Base-by-base conservation (phyloP, 441 rosid genomes). In the Syzygium syzygioides region DNA sequence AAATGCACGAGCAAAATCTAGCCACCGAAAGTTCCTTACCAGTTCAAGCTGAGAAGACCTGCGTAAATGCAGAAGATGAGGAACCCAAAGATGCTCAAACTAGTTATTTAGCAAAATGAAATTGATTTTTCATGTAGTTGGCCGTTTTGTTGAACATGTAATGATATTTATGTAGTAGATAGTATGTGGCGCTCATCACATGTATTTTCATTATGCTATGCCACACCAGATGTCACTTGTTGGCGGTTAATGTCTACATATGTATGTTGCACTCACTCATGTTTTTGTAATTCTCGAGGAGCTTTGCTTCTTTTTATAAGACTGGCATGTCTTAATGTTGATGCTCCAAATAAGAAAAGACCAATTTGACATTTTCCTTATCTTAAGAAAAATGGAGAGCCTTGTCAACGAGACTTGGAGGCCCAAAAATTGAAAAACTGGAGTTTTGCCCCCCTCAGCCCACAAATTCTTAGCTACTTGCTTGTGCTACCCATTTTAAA, bases 1-100 rank as follows among this genome's bases (percentile, higher is more conserved):
- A 89, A 85, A 89, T 64, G 64, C 87, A 55, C 37, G 92, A 91
- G 60, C 79, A 88, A 76, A 57, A 80, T 52, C 45, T 62, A 56
- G 62, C 64, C 32, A 62, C n/a, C 4, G 41, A 86, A 45, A 83
- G 64, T 14, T 48, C 55, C 79, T 59, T 71, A 20, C 20, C 50
- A 19, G 26, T 30, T 23, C 18, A 68, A 30, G 83, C 23, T 19
- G 32, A 53, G 28, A 52, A 50, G 79, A 66, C 9, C 90, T 80
- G 91, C 1, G 48, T 14, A 45, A 13, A 86, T 86, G 87, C 37
- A n/a, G 34, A 50, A 62, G 23, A 86, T 12, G 6, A 86, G 41
- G 68, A 59, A 45, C 79, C n/a, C n/a, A 37, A 14, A 32, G 17
- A 15, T 48, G 88, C 56, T 10, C 28, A 50, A 62, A 23, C 25